Evolutionary conservation across 1,139 yeast genomes (phyloP), one percentile per base, ranked within the genome.

Genomic region (Yamadazyma sp.): DNA sequence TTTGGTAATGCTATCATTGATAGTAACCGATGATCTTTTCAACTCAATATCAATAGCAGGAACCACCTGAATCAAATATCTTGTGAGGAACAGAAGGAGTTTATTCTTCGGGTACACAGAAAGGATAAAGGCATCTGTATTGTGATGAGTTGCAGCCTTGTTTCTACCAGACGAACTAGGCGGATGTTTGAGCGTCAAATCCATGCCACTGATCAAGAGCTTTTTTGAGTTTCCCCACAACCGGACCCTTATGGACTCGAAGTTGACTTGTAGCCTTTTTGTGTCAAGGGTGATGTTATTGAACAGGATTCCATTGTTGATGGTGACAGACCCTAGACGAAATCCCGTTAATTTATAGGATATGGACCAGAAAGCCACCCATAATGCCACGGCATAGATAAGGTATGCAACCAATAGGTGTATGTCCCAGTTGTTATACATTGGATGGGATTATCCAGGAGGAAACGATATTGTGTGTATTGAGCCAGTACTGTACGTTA

Each of bases 271-370:
- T 29, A 32, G n/a, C 23, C 18, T 39, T 17, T 43, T 46, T 18
- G 53, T 41, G 11, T 43, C 44, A 29, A 62, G 38, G 5, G 57
- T 39, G 20, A 70, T 49, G 11, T 62, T 55, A 45, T 68, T 64
- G 47, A 70, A 53, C 63, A 59, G 64, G 3, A 71, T 40, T 13
- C 76, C 76, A 49, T 70, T 70, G 47, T 64, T 67, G 28, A 70
- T 58, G 18, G 66, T 45, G 4, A 71, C 39, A 15, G 64, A 57
- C 26, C 55, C 51, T 27, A 70, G 46, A 40, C 64, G 64, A 42
- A 69, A 43, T 10, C 76, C 76, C 3, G 60, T 48, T 2, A 60
- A 11, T n/a, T 47, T 33, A 45, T 61, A 62, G 10, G 61, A 39
- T 11, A 60, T 16, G 33, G 52, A 51, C 73, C 73, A 68, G 13